Base-by-base conservation (phyloP, 2,329 filamentous ascomycete species). In the Penicillium occitanis region DNA sequence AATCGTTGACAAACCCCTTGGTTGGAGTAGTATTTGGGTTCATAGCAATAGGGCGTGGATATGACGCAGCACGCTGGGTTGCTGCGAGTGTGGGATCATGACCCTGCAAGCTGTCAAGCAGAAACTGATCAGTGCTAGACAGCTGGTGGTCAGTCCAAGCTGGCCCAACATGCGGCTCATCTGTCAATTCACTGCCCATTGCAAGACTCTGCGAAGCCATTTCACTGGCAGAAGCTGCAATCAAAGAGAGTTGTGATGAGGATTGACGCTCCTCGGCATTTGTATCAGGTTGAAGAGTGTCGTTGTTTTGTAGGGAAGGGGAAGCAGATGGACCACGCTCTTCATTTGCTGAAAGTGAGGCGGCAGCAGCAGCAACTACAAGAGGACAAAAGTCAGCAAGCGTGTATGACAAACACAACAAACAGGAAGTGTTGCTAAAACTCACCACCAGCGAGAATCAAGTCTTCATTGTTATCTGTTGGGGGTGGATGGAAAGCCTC, bases 181-280 rank as follows among this genome's bases (percentile, higher is more conserved):
- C 74, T 25, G 69, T 64, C 53, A 70, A 66, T 58, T 79, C 77
- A 57, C 73, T 73, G 62, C 78, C 77, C 68, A 79, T 70, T 33
- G 75, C 68, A 48, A 76, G 68, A 40, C 73, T 75, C 25, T 81
- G 76, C 1, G 78, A 77, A 42, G 80, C 78, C 75, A 81, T 81
- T 69, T 81, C 79, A 67, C 75, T 81, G 37, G 80, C 80, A 42
- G 79, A 81, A 11, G 80, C 80, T 8, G 80, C 80, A 55, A 82
- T 82, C 71, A 81, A 73, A 28, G 79, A 81, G 55, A 82, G 73
- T 64, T 80, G 78, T 40, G 79, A 74, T 1, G 72, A 78, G 67
- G 80, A 77, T 37, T 77, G 78, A 55, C 73, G 75, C 37, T 44
- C 66, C 40, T 74, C 71, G 30, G 73, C 68, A 22, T 77, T 55